Percentiles rank a stretch among this genome's conserved stretches.
These are phyloP conservation scores for Neurospora sublineolata DNA, from an alignment of 495 filamentous ascomycete genomes.

Conservation along the genomic window DNA sequence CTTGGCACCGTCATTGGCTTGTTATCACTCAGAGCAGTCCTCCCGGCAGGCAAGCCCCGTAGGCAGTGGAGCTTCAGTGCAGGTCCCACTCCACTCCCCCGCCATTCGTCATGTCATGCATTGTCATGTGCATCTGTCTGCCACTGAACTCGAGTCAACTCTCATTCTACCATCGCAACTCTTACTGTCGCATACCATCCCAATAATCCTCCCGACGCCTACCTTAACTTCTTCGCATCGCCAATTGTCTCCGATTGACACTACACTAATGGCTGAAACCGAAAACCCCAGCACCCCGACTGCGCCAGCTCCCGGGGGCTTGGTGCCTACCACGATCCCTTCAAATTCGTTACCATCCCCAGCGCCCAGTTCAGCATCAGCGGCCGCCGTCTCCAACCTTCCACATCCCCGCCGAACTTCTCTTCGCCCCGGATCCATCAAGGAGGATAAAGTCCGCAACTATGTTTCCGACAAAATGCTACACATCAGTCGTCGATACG, in stretches of 20 bases:
- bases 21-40: not conserved
- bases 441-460: conserved; percentile 64
- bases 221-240: not conserved
- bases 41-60: not conserved
- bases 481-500: conserved; percentile 55
- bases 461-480: conserved; percentile 54
- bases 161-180: not conserved
- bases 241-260: not conserved
- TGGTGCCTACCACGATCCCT: conserved; percentile 26
- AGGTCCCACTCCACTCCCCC: not conserved
- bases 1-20: not conserved
- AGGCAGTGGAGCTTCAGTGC: not conserved
- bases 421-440: conserved; percentile 56
- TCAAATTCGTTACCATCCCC: conserved; percentile 38
- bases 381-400: conserved; percentile 29
- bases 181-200: not conserved
- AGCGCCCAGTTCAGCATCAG: conserved; percentile 41
- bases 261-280: conserved; percentile 24
- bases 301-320: conserved; percentile 28
- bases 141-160: not conserved
- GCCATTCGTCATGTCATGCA: not conserved
- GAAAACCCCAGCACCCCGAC: not conserved
- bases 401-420: conserved; percentile 55
- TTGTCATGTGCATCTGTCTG: not conserved
- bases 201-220: not conserved